Evolutionary conservation across 345 rosid genomes (phyloP), one percentile per base, ranked within the genome.

Genomic region (Brassica juncea): DNA sequence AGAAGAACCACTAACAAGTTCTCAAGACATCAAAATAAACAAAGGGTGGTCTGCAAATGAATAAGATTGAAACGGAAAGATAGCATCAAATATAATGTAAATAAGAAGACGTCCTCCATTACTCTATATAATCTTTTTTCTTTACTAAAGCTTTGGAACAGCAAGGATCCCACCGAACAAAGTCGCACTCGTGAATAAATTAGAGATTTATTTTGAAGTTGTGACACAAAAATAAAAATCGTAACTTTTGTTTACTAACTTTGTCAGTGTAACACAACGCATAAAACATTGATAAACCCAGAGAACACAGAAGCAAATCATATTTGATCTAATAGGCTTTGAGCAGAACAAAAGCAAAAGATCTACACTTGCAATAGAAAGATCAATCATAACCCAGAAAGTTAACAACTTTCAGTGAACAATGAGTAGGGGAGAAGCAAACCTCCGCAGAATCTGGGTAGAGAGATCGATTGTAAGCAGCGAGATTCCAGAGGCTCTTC

Each of bases 131-230:
- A 30, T 58, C 12, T 32, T 77, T 16, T 25, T 71, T 11, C n/a
- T 14, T 49, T n/a, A 49, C 21, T 31, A 66, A 62, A 80, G 75
- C 75, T 74, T 74, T 75, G 32, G 52, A 74, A 80, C 68, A 74
- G 70, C 68, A 42, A 80, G 57, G 80, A 80, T 81, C 73, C 80
- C 83, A 81, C 80, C 80, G 58, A 80, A 81, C 80, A 49, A 14
- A 49, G 57, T 65, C 73, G 73, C 80, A 75, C 77, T 80, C 2
- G 32, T 39, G 32, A 75, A 70, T 75, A 59, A 70, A 75, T 21
- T 80, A 70, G 64, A 39, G 64, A 39, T n/a, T 31, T 54, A 54
- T 69, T 63, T 16, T 2, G 14, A 21, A 19, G 10, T 25, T 3
- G 8, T 49, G 12, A 73, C 37, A 79, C 39, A 68, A 34, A 35